Conservation (phyloP, 1,139 yeast genomes). For the Scheffersomyces cryptocercus region DNA sequence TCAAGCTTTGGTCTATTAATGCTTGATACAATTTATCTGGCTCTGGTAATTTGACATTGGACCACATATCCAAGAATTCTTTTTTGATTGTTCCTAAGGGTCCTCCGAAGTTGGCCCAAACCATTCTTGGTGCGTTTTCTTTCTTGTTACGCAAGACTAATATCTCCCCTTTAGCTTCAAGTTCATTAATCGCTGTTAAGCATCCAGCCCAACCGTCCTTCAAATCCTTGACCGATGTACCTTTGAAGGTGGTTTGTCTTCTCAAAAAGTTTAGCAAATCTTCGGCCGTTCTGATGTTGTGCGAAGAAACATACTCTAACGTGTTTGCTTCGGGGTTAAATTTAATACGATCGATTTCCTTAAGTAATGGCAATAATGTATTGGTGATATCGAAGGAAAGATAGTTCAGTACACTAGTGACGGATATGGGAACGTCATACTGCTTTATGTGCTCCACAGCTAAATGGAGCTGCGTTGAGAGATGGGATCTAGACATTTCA, state of each 20-base stretch:
- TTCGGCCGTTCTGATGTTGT: conserved; percentile 79
- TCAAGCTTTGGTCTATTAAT: conserved; percentile 79
- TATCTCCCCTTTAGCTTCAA: conserved; percentile 75
- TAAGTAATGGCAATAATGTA: conserved; percentile 65
- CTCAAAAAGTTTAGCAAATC: conserved; percentile 75
- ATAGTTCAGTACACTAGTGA: conserved; percentile 61
- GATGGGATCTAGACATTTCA: conserved; percentile 55
- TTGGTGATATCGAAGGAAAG: conserved; percentile 50
- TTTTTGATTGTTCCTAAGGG: conserved; percentile 73
- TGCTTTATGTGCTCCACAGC: conserved; percentile 85
- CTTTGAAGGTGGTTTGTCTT: conserved; percentile 84
- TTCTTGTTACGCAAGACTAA: conserved; percentile 86
- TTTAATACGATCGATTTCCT: conserved; percentile 73
- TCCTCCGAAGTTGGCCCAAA: conserved; percentile 88
- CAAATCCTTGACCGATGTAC: conserved; percentile 83
- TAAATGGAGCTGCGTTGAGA: conserved; percentile 76
- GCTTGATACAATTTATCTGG: conserved; percentile 77
- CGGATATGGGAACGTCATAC: conserved; percentile 67
- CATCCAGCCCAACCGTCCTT: conserved; percentile 99
- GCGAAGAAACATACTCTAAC: conserved; percentile 83
- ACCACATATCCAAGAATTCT: conserved; percentile 87
- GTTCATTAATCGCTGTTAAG: conserved; percentile 67
- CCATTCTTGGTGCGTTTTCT: conserved; percentile 85
- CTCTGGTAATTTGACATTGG: conserved; percentile 73
- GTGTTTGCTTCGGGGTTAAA: conserved; percentile 62